Conservation (phyloP, 768 basidiomycete genomes). For the Galerina sulciceps region DNA sequence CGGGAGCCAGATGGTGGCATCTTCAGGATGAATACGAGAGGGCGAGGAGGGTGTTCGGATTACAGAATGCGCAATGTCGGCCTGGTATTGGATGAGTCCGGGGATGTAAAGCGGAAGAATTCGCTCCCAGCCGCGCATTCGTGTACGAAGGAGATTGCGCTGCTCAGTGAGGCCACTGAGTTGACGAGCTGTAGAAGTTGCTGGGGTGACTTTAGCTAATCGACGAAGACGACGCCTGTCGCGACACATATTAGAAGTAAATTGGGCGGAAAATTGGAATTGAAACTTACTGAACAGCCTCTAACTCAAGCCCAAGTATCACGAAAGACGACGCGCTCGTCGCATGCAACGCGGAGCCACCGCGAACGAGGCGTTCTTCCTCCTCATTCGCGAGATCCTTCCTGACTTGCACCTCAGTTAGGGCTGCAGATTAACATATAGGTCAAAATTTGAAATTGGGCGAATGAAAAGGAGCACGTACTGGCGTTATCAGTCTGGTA, state of each 20-base stretch:
- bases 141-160: slow-evolving; percentile 6
- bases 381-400: slow-evolving; percentile 5
- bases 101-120: slow-evolving; percentile 16
- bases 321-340: slow-evolving; percentile 16
- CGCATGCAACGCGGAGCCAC: slow-evolving; percentile 7
- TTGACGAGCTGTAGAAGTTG: neutral
- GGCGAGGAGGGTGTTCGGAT: neutral
- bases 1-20: neutral
- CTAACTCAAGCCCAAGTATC: slow-evolving; percentile 17
- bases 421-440: neutral
- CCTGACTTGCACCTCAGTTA: slow-evolving; percentile 2
- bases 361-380: neutral
- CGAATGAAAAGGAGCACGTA: neutral
- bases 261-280: neutral
- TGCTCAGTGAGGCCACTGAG: slow-evolving; percentile 9
- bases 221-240: neutral
- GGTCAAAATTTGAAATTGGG: neutral
- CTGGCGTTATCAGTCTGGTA: slow-evolving; percentile 1
- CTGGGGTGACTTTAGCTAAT: neutral
- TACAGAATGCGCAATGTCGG: neutral
- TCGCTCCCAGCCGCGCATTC: slow-evolving; percentile 11
- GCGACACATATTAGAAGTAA: neutral
- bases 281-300: slow-evolving; percentile 20
- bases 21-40: neutral
- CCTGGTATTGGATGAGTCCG: slow-evolving; percentile 11